Base-by-base conservation (phyloP, 2,329 filamentous ascomycete genomes). In the Anthostomella pinea region DNA sequence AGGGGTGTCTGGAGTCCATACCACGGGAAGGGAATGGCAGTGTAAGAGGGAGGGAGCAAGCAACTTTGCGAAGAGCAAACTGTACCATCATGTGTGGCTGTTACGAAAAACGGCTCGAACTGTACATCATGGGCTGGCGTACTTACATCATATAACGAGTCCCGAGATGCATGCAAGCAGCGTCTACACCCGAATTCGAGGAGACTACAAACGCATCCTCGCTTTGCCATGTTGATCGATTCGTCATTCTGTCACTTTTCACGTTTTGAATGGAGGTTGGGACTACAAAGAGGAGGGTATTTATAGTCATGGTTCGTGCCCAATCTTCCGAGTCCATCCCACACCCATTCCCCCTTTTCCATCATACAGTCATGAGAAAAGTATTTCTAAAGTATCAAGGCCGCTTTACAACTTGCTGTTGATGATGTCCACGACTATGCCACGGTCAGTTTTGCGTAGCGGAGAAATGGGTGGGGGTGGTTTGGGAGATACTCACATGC, bases 1-100 rank as follows among this genome's bases (percentile, higher is more conserved):
- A 75, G 81, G 69, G 81, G 81, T 49, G 67, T 85, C 43, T 85
- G 81, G 81, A 81, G 77, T 62, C 81, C 81, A 30, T 85, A 82
- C 59, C 81, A 85, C 59, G 77, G 79, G 46, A 69, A 69, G 38
- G 75, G 74, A 18, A 67, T 73, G 65, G 53, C 60, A 45, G 75
- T 81, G 48, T 79, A 66, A 62, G 15, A 22, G 20, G 23, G 29
- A 19, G 35, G 46, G 29, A 38, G 43, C 36, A 30, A 46, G 21
- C 13, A 30, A 26, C 27, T 33, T 9, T 28, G 9, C n/a, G n/a
- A n/a, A n/a, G n/a, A n/a, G n/a, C n/a, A n/a, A n/a, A n/a, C n/a
- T n/a, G n/a, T n/a, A n/a, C n/a, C n/a, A n/a, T n/a, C n/a, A n/a
- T n/a, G n/a, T n/a, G n/a, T n/a, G n/a, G n/a, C n/a, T n/a, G n/a